These are phyloP conservation scores for Zostera marina DNA, from an alignment of 116 monocot species.

Conservation along the genomic window DNA sequence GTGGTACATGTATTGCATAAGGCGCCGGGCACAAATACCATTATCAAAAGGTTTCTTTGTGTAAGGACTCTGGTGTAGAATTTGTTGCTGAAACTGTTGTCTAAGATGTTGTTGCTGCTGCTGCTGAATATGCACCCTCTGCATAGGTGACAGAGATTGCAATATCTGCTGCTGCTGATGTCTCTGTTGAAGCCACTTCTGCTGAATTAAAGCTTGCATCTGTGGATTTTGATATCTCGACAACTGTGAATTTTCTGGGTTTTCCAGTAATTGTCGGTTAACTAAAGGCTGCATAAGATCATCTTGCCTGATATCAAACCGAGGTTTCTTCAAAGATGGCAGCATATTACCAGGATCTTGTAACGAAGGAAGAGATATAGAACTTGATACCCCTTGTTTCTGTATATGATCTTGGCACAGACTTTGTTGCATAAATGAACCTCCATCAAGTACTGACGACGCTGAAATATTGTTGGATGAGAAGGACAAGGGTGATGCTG, in stretches of 20 bases:
- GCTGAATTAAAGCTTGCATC: slow-evolving; percentile 59
- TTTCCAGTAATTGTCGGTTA: slow-evolving; percentile 62
- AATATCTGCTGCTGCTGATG: slow-evolving; percentile 41
- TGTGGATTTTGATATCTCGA: slow-evolving; percentile 42
- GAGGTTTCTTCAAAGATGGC: slow-evolving; percentile 42
- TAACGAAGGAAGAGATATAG: slow-evolving; percentile 20
- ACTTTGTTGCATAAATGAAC: slow-evolving; percentile 44
- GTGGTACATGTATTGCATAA: slow-evolving; percentile 75
- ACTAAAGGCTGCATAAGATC: slow-evolving; percentile 53
- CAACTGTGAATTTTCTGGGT: slow-evolving; percentile 35
- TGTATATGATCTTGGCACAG: slow-evolving; percentile 40
- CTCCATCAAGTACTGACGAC: slow-evolving; percentile 44
- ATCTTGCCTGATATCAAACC: slow-evolving; percentile 55
- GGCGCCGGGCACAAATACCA: slow-evolving; percentile 49
- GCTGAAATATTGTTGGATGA: slow-evolving; percentile 51
- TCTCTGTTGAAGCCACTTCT: slow-evolving; percentile 34
- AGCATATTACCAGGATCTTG: slow-evolving; percentile 26
- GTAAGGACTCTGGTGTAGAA: slow-evolving; percentile 22
- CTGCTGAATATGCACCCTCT: slow-evolving; percentile 32
- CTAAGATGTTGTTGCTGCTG: slow-evolving; percentile 52
- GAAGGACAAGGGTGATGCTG: slow-evolving; percentile 70
- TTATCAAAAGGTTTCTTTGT: slow-evolving; percentile 32
- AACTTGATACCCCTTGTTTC: slow-evolving; percentile 38
- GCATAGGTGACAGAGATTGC: slow-evolving; percentile 41
- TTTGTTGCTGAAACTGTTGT: slow-evolving; percentile 30